Conservation (phyloP, 805 yeast species). For the Saccharomycopsis fodiens region DNA sequence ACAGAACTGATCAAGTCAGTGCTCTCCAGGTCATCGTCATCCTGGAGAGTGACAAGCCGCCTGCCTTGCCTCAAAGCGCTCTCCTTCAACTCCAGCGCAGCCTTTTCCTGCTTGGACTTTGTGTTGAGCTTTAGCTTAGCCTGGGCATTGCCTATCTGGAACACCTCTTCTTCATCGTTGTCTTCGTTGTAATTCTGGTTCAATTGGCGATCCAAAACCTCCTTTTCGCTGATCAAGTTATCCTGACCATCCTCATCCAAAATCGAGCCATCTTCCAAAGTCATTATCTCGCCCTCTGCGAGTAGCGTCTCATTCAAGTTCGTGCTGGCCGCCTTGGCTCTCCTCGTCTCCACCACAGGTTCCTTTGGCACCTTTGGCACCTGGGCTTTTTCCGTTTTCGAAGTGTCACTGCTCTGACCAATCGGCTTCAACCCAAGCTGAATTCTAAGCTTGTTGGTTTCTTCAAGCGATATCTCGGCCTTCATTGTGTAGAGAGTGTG, state of each 20-base stretch:
- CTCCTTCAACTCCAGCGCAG: constrained; percentile 6
- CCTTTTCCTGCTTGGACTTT: constrained; percentile 1
- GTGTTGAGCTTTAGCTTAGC: constrained; percentile 8
- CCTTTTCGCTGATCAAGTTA: constrained; percentile 32
- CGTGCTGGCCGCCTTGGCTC: neutral
- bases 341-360: neutral
- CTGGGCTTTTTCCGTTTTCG: neutral
- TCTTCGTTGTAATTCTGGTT: constrained; percentile 21
- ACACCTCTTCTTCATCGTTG: constrained; percentile 18
- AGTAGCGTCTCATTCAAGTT: constrained; percentile 10
- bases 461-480: constrained; percentile 31
- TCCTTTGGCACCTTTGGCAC: neutral
- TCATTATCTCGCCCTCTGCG: constrained; percentile 34
- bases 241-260: constrained; percentile 26
- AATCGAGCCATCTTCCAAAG: constrained; percentile 36
- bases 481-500: neutral
- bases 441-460: constrained; percentile 39
- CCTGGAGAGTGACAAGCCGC: constrained; percentile 12
- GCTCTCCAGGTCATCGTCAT: constrained; percentile 6
- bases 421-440: constrained; percentile 38
- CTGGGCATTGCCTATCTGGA: constrained; percentile 21
- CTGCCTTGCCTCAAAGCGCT: constrained; percentile 9
- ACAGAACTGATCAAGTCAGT: constrained; percentile 1
- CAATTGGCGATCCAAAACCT: constrained; percentile 18
- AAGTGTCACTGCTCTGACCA: constrained; percentile 17